Evolutionary conservation across 306 rosid species (phyloP).

Genomic region (Delonix regia): DNA sequence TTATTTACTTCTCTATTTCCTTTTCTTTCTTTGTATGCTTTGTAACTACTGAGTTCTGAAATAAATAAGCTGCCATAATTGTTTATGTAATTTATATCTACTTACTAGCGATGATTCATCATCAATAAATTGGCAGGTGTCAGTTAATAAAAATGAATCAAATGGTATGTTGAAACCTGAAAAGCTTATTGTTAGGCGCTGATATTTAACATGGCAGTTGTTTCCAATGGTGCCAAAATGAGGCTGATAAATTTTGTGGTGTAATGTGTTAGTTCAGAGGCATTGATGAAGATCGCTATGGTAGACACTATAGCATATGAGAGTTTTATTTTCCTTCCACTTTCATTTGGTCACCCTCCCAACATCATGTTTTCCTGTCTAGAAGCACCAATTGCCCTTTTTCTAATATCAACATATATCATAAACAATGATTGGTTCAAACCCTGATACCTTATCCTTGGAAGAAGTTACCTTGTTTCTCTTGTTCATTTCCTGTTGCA

Average conservation of each 20-base stretch:
- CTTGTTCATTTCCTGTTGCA: constrained; percentile 42
- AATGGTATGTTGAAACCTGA: constrained; percentile 11
- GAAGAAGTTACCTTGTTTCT: constrained; percentile 8
- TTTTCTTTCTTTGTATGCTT: not conserved
- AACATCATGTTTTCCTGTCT: constrained; percentile 8
- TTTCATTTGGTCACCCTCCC: not conserved
- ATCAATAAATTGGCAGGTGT: constrained; percentile 2
- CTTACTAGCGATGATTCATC: not conserved
- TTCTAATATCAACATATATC: not conserved
- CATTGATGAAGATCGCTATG: not conserved
- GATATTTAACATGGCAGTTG: not conserved
- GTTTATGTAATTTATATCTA: not conserved
- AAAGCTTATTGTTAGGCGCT: not conserved
- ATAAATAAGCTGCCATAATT: not conserved
- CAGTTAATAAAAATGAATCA: constrained; percentile 16
- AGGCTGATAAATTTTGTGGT: not conserved
- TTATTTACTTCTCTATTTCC: not conserved
- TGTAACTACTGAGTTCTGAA: not conserved
- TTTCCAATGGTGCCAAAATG: constrained; percentile 4
- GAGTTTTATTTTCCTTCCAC: not conserved
- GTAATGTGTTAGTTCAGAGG: not conserved
- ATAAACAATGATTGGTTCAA: not conserved
- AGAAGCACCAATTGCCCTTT: not conserved
- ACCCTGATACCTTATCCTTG: constrained; percentile 5
- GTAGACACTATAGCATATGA: constrained; percentile 2